phyloP scores from a whole-genome alignment of 441 rosid genomes.

The Manihot esculenta region DNA sequence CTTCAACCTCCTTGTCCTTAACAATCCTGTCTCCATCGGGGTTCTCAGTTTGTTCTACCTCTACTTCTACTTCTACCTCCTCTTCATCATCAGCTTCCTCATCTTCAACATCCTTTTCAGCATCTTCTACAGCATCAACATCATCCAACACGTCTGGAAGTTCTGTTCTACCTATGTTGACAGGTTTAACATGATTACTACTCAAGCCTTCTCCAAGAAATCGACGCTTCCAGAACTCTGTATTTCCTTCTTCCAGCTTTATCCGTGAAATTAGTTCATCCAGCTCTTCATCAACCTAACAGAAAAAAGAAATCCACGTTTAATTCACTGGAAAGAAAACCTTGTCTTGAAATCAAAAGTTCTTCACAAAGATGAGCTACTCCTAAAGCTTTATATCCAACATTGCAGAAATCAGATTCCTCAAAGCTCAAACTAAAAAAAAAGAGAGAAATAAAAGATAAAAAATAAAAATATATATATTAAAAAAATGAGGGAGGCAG shows the following conservation, averaged over 20 bases:
- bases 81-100: constrained; percentile 58
- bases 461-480: too few species aligned
- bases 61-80: constrained; percentile 62
- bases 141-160: constrained; percentile 45
- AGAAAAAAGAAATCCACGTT: constrained; percentile 5
- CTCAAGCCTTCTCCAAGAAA: constrained; percentile 84
- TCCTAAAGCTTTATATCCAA: constrained; percentile 9
- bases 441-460: too few species aligned
- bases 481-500: not conserved
- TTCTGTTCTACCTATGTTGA: constrained; percentile 45
- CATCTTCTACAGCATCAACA: constrained; percentile 47
- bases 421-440: too few species aligned
- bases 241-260: constrained; percentile 89
- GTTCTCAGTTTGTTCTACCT: constrained; percentile 61
- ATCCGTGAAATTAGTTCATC: constrained; percentile 83
- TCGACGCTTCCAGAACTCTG: constrained; percentile 94
- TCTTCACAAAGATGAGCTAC: constrained; percentile 8
- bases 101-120: constrained; percentile 50
- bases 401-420: not conserved
- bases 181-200: constrained; percentile 45
- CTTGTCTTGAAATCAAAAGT: not conserved
- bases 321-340: not conserved
- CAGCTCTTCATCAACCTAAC: constrained; percentile 81
- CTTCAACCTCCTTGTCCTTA: constrained; percentile 76
- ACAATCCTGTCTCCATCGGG: constrained; percentile 59